Evolutionary conservation across 768 basidiomycete genomes (phyloP).

Genomic region (Termitomyces sp.): DNA sequence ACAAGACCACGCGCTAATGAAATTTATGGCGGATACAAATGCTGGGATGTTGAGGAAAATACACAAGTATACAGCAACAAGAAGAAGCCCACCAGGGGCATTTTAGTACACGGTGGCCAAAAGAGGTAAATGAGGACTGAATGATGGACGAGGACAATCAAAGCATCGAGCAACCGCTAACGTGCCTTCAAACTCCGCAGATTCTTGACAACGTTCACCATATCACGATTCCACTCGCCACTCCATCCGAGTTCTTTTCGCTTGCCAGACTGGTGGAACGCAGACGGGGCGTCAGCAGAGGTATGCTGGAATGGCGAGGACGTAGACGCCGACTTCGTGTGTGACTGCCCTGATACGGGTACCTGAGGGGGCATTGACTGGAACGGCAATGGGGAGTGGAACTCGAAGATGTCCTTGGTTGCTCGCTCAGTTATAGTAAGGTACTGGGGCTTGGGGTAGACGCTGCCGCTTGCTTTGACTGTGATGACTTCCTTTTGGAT

Average conservation of each 20-base stretch:
- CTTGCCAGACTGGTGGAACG: slow-evolving; percentile 3
- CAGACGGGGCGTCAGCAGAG: background rate
- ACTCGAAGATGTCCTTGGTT: slow-evolving; percentile 8
- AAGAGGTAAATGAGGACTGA: background rate
- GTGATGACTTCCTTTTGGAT: background rate
- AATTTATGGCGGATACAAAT: background rate
- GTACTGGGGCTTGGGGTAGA: background rate
- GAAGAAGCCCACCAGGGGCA: background rate
- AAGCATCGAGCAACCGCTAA: background rate
- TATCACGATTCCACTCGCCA: slow-evolving; percentile 28
- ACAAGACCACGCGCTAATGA: background rate
- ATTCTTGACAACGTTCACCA: slow-evolving; percentile 17
- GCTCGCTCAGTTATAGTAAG: slow-evolving; percentile 3
- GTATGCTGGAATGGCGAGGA: background rate
- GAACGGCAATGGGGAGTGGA: slow-evolving; percentile 10
- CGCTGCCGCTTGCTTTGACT: background rate
- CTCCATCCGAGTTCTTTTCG: slow-evolving; percentile 24
- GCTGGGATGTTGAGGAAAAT: background rate
- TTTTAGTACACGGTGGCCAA: background rate
- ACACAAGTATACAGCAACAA: background rate
- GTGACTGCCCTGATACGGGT: background rate
- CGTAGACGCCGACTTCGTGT: background rate
- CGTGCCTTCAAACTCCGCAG: slow-evolving; percentile 15
- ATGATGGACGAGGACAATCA: background rate
- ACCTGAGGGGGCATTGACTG: background rate